Conservation (phyloP, 768 basidiomycete species). For the Rhodocollybia butyracea region DNA sequence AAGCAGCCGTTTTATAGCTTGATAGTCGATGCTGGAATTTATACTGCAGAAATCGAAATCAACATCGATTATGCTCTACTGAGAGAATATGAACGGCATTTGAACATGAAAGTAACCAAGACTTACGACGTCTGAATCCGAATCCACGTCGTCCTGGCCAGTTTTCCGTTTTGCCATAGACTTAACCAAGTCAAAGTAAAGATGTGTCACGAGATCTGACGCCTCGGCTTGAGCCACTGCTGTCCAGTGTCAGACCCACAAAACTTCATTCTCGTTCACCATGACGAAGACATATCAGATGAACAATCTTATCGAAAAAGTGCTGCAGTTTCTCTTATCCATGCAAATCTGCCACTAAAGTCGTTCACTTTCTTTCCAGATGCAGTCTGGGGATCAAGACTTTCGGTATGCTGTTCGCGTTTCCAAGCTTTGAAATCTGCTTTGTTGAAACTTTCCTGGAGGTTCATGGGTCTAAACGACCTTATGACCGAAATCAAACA, state of each 20-base stretch:
- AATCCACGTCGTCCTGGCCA: conserved; percentile 28
- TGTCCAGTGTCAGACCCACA: no score
- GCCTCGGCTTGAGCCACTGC: no score
- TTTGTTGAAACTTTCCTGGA: no score
- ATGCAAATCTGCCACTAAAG: conserved; percentile 7
- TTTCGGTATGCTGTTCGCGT: conserved; percentile 59
- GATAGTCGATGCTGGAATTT: conserved; percentile 77
- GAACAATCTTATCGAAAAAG: conserved; percentile 84
- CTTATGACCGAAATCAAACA: conserved; percentile 84
- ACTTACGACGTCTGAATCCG: conserved; percentile 31
- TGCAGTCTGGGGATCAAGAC: conserved; percentile 90
- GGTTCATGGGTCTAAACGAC: conserved; percentile 97
- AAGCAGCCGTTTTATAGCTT: conserved; percentile 75
- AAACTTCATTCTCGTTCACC: conserved; percentile 20
- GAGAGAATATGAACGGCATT: conserved; percentile 16
- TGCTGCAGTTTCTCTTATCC: conserved; percentile 16
- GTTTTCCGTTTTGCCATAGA: conserved; percentile 59
- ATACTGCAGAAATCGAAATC: conserved; percentile 95
- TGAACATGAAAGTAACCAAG: neutral
- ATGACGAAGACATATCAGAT: conserved; percentile 88
- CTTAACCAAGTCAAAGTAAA: no score
- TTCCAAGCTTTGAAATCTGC: neutral
- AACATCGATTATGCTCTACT: conserved; percentile 73
- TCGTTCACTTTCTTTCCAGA: conserved; percentile 39
- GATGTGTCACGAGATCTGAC: no score